Base-by-base conservation (phyloP, 495 filamentous ascomycete genomes). In the Peziza echinospora region DNA sequence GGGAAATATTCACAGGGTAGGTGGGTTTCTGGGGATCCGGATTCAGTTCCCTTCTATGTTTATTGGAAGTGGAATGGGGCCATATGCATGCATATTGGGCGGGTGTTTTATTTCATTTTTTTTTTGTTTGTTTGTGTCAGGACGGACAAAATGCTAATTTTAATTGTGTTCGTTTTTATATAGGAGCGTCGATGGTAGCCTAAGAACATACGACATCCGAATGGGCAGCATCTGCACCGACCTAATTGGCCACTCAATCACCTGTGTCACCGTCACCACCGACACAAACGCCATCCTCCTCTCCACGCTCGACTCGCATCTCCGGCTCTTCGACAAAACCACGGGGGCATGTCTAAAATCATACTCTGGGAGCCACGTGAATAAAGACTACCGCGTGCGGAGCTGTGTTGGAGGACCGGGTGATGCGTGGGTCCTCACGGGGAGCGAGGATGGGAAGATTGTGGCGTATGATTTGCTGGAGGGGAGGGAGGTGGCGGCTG, bases 381-480 rank as follows among this genome's bases (percentile, higher is more conserved):
- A 67, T 45, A 86, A 66, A 24, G 80, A 83, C 49, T 64, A 82
- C 47, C 66, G 84, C 21, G 65, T 87, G 9, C 72, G 82, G 60
- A 78, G 77, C 24, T 70, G 74, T 5, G 68, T 89, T 49, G 30
- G 30, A 13, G 82, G 79, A 0, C 70, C 73, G 19, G 75, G 68
- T 48, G 89, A 92, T 62, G 73, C 72, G 28, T 78, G 75, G 26
- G 82, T 91, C 7, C 56, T 97, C 19, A 79, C 75, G 47, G 89
- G 89, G n/a, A 79, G 80, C 52, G 86, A 94, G 63, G 66, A 76
- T 47, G 78, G 77, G 7, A 70, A 75, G 53, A 69, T 92, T 16
- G 84, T 80, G 69, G 82, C 77, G 10, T 96, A 87, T 84, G 86
- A 93, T 70, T 58, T 92, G n/a, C 53, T 93, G 43, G 79, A 67